Evolutionary conservation across 768 basidiomycete genomes (phyloP), one percentile per base, ranked within the genome.

Genomic region (Agaricus subrufescens): DNA sequence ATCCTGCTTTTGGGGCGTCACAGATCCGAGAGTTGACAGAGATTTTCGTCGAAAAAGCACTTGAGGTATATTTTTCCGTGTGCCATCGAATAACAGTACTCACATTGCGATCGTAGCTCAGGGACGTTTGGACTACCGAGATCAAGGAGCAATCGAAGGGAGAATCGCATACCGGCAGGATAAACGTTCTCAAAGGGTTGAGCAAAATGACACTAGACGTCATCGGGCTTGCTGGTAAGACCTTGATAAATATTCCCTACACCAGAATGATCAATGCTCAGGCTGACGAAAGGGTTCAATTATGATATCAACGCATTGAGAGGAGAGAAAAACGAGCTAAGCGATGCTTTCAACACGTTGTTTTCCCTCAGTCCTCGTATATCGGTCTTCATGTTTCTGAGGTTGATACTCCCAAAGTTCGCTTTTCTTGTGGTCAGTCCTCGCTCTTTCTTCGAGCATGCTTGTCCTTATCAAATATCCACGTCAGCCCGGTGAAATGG

Each of bases 121-220:
- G 81, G 42, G 81, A 84, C 55, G 59, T 78, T 45, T 80, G 75
- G 80, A 60, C 59, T 0, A 50, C 61, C 1, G 71, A 53, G 43
- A 26, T 42, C 29, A 48, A 55, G 46, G 31, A 55, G 26, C 46
- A 47, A 27, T 14, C 37, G 31, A 42, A 30, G 61, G 66, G 39
- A 57, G 71, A 57, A 4, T 62, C 63, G 23, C 66, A 54, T 39
- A 51, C 38, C 2, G 67, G 54, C 2, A 71, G 68, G 4, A 70
- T 90, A 31, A 86, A 93, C 46, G 79, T 82, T 3, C 68, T 86
- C 34, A 69, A 74, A 1, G 89, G 84, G 81, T 71, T 91, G 3
- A 83, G 80, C 40, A 80, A 80, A 38, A 77, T 80, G 40, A 89
- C 89, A 2, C 73, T 91, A 6, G 91, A 91, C 61, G 79, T 89